Evolutionary conservation across 768 basidiomycete species (phyloP).

Genomic region (Leccinellum albellum): DNA sequence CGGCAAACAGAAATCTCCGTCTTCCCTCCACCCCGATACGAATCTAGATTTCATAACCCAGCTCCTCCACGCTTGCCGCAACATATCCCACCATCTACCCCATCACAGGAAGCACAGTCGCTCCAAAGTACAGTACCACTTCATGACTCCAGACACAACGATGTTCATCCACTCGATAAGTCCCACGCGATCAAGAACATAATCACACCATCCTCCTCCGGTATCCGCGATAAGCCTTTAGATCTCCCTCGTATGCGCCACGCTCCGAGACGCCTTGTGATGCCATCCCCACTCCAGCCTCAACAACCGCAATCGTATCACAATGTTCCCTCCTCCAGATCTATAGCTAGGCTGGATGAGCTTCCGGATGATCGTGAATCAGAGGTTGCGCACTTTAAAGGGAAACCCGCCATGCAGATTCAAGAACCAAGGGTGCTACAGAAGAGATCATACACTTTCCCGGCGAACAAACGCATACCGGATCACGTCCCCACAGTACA

Average conservation of each 20-base stretch:
- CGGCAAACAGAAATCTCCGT: conserved; percentile 11
- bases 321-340: conserved; percentile 6
- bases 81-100: conserved; percentile 3
- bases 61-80: conserved; percentile 8
- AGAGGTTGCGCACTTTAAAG: conserved; percentile 1
- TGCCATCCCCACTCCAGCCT: conserved; percentile 65
- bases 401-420: conserved; percentile 6
- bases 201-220: conserved; percentile 4
- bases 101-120: conserved; percentile 2
- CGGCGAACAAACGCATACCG: conserved; percentile 26
- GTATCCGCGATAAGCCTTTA: conserved; percentile 4
- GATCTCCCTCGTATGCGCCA: conserved; percentile 30
- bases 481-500: conserved; percentile 16
- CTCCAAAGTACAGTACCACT: background rate
- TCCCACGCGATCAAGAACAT: conserved; percentile 1
- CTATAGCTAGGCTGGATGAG: conserved; percentile 3
- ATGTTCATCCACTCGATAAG: conserved; percentile 7
- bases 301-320: conserved; percentile 16
- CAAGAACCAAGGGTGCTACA: conserved; percentile 20
- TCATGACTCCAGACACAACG: conserved; percentile 6
- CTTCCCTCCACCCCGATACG: conserved; percentile 22
- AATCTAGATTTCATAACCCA: conserved; percentile 10
- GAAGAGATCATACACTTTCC: conserved; percentile 23
- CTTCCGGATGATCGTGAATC: conserved; percentile 1
- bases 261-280: conserved; percentile 64